Evolutionary conservation across 73 alveolate genomes (phyloP).

Genomic region (Paraurostyla sp.): DNA sequence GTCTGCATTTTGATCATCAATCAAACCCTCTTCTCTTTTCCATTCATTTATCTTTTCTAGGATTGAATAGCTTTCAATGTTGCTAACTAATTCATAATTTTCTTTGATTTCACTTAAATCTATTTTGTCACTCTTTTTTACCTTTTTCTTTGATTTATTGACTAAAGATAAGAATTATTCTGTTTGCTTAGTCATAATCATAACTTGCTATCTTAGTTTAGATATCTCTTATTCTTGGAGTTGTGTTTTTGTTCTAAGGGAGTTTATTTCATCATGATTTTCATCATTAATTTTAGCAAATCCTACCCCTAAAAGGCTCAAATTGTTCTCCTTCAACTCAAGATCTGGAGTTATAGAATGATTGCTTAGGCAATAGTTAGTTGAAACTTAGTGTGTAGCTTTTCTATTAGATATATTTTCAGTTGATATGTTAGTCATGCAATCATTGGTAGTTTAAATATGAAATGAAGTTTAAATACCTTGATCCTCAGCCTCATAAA

Average conservation of each 20-base stretch:
- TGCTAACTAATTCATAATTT: slow-evolving; percentile 10
- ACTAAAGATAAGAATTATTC: slow-evolving; percentile 7
- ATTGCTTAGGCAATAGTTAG: too few relatives aligned
- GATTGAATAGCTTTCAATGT: slow-evolving; percentile 26
- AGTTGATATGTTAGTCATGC: not conserved
- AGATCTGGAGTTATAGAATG: too few relatives aligned
- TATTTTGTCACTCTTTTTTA: not conserved
- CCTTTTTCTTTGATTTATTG: not conserved
- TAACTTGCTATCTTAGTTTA: not conserved
- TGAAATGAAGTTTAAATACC: slow-evolving; percentile 37
- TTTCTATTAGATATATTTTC: not conserved
- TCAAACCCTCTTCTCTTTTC: slow-evolving; percentile 51
- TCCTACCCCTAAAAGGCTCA: too few relatives aligned
- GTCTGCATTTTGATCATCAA: not conserved
- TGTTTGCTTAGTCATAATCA: not conserved
- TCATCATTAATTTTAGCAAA: not conserved
- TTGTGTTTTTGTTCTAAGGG: slow-evolving; percentile 27
- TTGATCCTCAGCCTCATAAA: slow-evolving; percentile 40
- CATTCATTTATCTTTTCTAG: slow-evolving; percentile 56
- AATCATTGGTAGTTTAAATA: not conserved
- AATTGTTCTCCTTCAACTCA: too few relatives aligned
- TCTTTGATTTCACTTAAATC: slow-evolving; percentile 3
- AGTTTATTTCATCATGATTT: not conserved
- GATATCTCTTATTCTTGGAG: slow-evolving; percentile 10
- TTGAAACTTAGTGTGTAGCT: too few relatives aligned